A percentile compares a stretch with the other conserved stretches of the same genome.
Conservation (phyloP, 169 alveolate species). For the Cryptosporidium felis region DNA sequence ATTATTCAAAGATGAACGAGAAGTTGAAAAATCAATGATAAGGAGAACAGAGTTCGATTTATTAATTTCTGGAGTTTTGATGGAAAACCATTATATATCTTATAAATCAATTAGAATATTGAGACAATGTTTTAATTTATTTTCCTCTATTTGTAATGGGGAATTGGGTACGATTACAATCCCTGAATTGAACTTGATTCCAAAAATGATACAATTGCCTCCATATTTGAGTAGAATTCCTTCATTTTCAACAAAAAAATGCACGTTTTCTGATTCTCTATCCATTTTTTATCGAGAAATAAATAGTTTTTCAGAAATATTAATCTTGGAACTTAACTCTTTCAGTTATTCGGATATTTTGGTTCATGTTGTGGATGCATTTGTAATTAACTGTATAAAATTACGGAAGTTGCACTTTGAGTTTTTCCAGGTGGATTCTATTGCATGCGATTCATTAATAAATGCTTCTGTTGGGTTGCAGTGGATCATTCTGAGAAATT, state of each 20-base stretch:
- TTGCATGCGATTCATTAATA: not conserved
- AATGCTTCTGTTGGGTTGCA: not conserved
- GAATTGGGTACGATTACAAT: not conserved
- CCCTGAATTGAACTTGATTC: slow-evolving; percentile 35
- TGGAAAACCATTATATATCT: not conserved
- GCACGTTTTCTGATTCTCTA: too few species aligned
- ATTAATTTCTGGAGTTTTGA: not conserved
- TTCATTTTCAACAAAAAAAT: not conserved
- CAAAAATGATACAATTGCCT: slow-evolving; percentile 19
- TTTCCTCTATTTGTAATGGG: not conserved
- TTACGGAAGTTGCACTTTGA: too few species aligned
- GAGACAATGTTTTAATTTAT: not conserved
- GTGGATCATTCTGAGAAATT: slow-evolving; percentile 16
- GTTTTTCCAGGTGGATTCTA: too few species aligned
- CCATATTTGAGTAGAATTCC: slow-evolving; percentile 26
- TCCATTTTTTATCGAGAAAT: too few species aligned
- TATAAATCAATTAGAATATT: slow-evolving; percentile 9
- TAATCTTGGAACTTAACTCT: too few species aligned
- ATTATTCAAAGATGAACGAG: not conserved
- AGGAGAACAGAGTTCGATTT: slow-evolving; percentile 18
- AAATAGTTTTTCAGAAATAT: too few species aligned
- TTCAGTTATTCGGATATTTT: too few species aligned
- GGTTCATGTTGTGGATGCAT: too few species aligned
- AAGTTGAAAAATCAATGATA: not conserved
- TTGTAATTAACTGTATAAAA: too few species aligned